These are phyloP conservation scores for Colletotrichum navitas DNA, from an alignment of 2,329 filamentous ascomycete genomes.

Conservation along the genomic window DNA sequence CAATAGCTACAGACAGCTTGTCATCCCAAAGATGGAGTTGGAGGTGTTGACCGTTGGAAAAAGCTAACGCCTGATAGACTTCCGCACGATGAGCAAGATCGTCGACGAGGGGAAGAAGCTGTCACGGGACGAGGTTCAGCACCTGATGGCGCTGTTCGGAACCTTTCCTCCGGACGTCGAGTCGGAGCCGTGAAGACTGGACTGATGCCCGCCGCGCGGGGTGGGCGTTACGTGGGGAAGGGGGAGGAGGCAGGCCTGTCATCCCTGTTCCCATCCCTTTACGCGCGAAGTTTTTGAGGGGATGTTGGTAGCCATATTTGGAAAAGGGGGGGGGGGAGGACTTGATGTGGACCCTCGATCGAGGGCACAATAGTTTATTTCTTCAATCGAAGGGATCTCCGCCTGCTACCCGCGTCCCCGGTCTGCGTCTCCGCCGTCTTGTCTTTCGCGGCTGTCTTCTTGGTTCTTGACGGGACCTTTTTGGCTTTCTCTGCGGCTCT, in stretches of 20 bases:
- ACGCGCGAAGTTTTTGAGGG: neutral
- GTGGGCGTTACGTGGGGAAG: neutral
- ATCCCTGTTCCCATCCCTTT: neutral
- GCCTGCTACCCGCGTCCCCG: conserved; percentile 38
- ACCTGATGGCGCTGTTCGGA: conserved; percentile 54
- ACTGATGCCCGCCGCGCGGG: neutral
- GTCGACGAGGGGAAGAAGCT: conserved; percentile 47
- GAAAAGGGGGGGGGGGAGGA: neutral
- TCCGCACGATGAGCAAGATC: conserved; percentile 52
- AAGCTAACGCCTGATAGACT: conserved; percentile 46
- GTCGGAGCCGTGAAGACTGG: conserved; percentile 47
- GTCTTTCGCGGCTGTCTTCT: conserved; percentile 25
- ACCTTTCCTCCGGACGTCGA: conserved; percentile 53
- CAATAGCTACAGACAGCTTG: neutral
- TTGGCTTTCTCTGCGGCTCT: conserved; percentile 47
- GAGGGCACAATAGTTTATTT: conserved; percentile 39
- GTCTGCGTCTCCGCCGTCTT: conserved; percentile 32
- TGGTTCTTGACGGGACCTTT: conserved; percentile 36
- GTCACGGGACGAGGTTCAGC: conserved; percentile 45
- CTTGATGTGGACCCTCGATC: conserved; percentile 1
- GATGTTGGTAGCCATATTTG: neutral
- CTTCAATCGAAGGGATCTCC: conserved; percentile 49
- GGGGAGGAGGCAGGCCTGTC: neutral
- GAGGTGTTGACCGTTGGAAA: conserved; percentile 2
- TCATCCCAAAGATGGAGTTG: neutral